Conservation (phyloP, 169 alveolate species). For the Eimeria tenella region DNA sequence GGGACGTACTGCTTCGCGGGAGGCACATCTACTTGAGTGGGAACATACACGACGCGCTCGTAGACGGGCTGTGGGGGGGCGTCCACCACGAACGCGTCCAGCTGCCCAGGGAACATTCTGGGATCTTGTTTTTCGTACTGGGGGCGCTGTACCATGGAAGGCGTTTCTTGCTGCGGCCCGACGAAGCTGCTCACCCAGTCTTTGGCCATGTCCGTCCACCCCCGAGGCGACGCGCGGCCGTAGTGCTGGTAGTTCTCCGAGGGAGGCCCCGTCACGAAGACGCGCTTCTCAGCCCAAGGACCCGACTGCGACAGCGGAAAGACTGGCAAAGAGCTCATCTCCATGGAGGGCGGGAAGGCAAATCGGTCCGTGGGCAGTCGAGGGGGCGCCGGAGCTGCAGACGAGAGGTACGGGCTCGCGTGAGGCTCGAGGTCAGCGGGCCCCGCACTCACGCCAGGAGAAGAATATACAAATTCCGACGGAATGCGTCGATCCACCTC, state of each 20-base stretch:
- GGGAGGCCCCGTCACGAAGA: not conserved
- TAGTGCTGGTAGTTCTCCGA: not conserved
- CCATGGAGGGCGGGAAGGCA: not conserved
- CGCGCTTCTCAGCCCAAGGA: constrained; percentile 37
- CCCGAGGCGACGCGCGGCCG: constrained; percentile 1
- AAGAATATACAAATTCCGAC: constrained; percentile 5
- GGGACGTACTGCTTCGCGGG: not conserved
- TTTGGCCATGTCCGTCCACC: not conserved
- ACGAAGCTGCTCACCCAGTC: not conserved
- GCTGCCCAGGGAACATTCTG: not conserved
- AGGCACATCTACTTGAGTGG: not conserved
- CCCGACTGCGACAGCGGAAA: not conserved
- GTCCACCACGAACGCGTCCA: not conserved
- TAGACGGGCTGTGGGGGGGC: constrained; percentile 21
- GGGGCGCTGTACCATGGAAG: not conserved
- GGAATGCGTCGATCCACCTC: constrained; percentile 7
- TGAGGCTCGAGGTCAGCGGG: not conserved
- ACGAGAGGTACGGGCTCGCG: not conserved
- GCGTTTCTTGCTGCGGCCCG: not conserved
- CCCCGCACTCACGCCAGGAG: not conserved
- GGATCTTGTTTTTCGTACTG: not conserved
- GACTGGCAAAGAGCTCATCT: not conserved
- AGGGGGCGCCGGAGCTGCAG: not conserved
- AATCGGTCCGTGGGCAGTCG: not conserved
- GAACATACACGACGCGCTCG: constrained; percentile 18